These are phyloP conservation scores for Halenospora varia DNA, from an alignment of 495 filamentous ascomycete species.

Conservation along the genomic window DNA sequence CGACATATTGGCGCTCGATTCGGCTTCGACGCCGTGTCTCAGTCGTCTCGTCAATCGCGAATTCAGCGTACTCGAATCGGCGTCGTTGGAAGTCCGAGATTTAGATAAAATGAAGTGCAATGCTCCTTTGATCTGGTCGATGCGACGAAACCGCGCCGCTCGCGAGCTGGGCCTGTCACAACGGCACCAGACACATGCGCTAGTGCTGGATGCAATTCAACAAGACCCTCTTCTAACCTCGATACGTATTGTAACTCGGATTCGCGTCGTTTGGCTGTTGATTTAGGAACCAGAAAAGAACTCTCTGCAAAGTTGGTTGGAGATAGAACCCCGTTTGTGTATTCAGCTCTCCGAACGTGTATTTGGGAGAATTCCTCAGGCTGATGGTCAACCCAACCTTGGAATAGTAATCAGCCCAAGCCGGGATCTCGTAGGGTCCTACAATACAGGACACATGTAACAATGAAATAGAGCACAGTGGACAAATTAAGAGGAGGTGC, in stretches of 20 bases:
- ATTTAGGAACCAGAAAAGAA: no score
- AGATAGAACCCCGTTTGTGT: no score
- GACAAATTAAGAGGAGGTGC: no score
- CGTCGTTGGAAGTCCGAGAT: neutral
- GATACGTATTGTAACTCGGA: neutral
- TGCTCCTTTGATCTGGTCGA: neutral
- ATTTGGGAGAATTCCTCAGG: neutral
- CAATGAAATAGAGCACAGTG: no score
- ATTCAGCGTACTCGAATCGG: neutral
- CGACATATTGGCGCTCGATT: slow-evolving; percentile 30
- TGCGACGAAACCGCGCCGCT: neutral
- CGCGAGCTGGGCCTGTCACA: neutral
- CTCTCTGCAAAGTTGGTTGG: no score
- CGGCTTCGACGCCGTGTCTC: neutral
- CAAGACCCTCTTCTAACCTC: neutral
- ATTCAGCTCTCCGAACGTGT: neutral
- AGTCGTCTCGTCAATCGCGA: neutral
- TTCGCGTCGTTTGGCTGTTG: neutral
- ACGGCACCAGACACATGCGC: neutral
- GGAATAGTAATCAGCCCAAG: no score
- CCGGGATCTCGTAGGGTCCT: no score
- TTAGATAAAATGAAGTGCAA: neutral
- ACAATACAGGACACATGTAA: neutral
- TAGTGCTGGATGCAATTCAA: neutral
- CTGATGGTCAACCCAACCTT: neutral